Evolutionary conservation across 805 yeast species (phyloP), one percentile per base, ranked within the genome.

Genomic region (Wickerhamomyces canadensis): DNA sequence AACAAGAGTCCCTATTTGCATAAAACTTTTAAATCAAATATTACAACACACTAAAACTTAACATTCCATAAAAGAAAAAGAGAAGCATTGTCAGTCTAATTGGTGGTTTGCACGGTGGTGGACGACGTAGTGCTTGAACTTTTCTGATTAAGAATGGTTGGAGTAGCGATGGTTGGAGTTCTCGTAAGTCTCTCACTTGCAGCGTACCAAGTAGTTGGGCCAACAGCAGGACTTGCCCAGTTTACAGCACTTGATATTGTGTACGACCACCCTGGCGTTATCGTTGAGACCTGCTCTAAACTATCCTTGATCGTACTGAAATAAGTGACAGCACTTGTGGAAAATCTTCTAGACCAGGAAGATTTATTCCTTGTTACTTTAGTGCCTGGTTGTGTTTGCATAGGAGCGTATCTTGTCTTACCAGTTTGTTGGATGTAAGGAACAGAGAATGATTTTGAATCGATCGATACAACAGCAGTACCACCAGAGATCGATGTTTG

Each of bases 301-400:
- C 41, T 33, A 2, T 61, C 49, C 14, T 62, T 52, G 21, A 60
- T 28, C 1, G 84, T 62, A 11, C 75, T 49, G 61, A 68, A 87
- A 49, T 74, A 74, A 0, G 84, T 72, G 37, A 74, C 84, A 0
- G 84, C 67, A 37, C 86, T 75, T 1, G 95, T 74, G 14, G 91
- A 78, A 57, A 61, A 80, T 46, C 76, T 67, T 48, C 79, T 71
- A 10, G 81, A 57, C 80, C 89, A 82, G 4, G 80, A 61, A 9
- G 81, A 69, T 13, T 48, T 40, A 19, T 37, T 38, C 27, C 67
- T 74, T 1, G 95, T 84, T 19, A 87, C 74, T 9, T 62, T 64
- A 1, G 83, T 53, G 4, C 81, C 84, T 6, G 98, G 97, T 61
- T 87, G 96, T 41, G 68, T 57, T 63, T 89, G 97, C 96, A 88